Base-by-base conservation (phyloP, 176 grass and related monocot genomes). In the Cymbopogon citratus region DNA sequence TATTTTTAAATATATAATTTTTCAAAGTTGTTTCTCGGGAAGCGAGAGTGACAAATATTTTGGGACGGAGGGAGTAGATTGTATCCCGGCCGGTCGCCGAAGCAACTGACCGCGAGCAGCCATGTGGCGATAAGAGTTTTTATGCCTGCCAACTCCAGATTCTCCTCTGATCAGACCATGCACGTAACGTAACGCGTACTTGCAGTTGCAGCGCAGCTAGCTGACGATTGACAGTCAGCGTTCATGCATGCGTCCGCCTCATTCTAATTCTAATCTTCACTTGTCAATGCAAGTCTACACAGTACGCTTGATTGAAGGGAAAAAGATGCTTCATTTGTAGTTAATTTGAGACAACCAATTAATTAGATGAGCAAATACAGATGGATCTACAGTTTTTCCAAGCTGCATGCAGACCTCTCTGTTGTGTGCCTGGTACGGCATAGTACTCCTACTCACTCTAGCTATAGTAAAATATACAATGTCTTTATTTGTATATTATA, bases 41-140 rank as follows among this genome's bases (percentile, higher is more conserved):
- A n/a, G n/a, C n/a, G n/a, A n/a, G n/a, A n/a, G n/a, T n/a, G n/a
- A n/a, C n/a, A n/a, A n/a, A n/a, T n/a, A n/a, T n/a, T n/a, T n/a
- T n/a, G n/a, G n/a, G n/a, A n/a, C n/a, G n/a, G n/a, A n/a, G n/a
- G n/a, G n/a, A n/a, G n/a, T n/a, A n/a, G n/a, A n/a, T n/a, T n/a
- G n/a, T n/a, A n/a, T n/a, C n/a, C n/a, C n/a, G n/a, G n/a, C n/a
- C n/a, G 31, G 31, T 33, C 31, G 31, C 31, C 31, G 31, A 33
- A 1, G 31, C 31, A 33, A 33, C 31, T 33, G 31, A 33, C 2
- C 31, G 31, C 31, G 31, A 33, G 31, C 31, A 33, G 31, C 31
- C 31, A 33, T 33, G 67, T 84, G 60, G 68, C 36, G 34, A 60
- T 67, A 38, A 83, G 27, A 23, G 7, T 81, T 81, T 63, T 27